Evolutionary conservation across 805 yeast species (phyloP).

Genomic region (Candida suzukii): DNA sequence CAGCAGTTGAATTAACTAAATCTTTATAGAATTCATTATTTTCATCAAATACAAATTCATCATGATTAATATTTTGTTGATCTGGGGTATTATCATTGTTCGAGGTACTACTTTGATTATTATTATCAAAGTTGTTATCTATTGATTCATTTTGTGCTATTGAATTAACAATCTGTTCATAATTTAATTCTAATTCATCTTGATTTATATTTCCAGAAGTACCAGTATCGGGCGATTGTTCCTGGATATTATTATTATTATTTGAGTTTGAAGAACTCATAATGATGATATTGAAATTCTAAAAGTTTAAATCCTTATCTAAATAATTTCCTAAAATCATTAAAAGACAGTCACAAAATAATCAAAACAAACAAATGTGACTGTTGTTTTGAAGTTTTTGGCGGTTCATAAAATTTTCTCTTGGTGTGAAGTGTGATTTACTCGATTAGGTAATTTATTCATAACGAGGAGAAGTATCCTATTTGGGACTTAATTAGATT

Average conservation of each 20-base stretch:
- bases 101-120: neutral
- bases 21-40: slow-evolving; percentile 8
- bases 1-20: slow-evolving; percentile 7
- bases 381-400: neutral
- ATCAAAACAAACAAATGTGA: neutral
- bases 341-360: slow-evolving; percentile 1
- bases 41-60: slow-evolving; percentile 1
- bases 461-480: no score
- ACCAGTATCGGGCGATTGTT: neutral
- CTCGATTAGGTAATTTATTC: no score
- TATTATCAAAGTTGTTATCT: neutral
- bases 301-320: neutral
- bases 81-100: neutral
- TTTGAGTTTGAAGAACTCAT: neutral
- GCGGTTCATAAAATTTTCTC: no score
- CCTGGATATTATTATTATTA: neutral
- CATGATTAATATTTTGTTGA: neutral
- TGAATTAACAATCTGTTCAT: neutral
- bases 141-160: neutral
- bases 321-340: neutral
- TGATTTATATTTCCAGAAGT: neutral
- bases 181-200: neutral
- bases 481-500: no score
- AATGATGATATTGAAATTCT: neutral
- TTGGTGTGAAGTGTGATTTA: neutral